These are phyloP conservation scores for Nakataea oryzae DNA, from an alignment of 2,329 filamentous ascomycete genomes.

Conservation along the genomic window DNA sequence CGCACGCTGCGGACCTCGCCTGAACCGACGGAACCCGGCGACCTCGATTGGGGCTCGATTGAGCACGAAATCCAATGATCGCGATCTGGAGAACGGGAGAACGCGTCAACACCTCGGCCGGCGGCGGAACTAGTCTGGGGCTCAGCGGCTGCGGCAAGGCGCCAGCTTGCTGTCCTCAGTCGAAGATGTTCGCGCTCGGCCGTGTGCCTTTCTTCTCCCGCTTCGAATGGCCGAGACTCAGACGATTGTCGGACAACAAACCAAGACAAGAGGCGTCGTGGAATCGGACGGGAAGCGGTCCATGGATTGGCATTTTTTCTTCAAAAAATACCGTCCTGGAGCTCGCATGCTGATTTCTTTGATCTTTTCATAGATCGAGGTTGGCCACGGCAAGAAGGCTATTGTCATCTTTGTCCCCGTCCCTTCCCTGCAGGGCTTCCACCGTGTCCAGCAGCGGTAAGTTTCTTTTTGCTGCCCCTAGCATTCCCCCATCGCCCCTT, in stretches of 20 bases:
- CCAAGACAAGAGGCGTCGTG: slow-evolving; percentile 20
- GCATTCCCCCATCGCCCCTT: not conserved
- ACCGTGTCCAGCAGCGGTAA: slow-evolving; percentile 99
- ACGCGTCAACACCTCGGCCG: not conserved
- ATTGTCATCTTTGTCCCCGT: slow-evolving; percentile 99
- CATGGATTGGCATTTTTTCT: slow-evolving; percentile 38
- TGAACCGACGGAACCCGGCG: not conserved
- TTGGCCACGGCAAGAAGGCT: slow-evolving; percentile 99
- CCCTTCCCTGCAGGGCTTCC: slow-evolving; percentile 95
- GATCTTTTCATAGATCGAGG: slow-evolving; percentile 80
- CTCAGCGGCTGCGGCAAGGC: not conserved
- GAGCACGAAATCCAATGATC: slow-evolving; percentile 6
- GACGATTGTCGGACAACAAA: not conserved
- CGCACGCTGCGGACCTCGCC: not conserved
- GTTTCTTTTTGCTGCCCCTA: slow-evolving; percentile 19
- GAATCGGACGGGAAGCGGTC: slow-evolving; percentile 70
- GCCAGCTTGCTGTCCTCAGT: not conserved
- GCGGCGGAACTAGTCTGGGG: not conserved
- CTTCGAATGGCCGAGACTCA: slow-evolving; percentile 3
- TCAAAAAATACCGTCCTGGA: slow-evolving; percentile 40
- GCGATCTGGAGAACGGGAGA: slow-evolving; percentile 3
- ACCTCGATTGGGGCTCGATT: slow-evolving; percentile 2
- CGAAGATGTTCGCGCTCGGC: not conserved
- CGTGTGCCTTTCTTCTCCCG: not conserved
- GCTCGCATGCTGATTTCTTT: slow-evolving; percentile 63